A percentile compares a stretch with the other conserved stretches of the same genome.
Evolutionary conservation across 129 eudicot genomes (phyloP).

Genomic region (Logfia minima): DNA sequence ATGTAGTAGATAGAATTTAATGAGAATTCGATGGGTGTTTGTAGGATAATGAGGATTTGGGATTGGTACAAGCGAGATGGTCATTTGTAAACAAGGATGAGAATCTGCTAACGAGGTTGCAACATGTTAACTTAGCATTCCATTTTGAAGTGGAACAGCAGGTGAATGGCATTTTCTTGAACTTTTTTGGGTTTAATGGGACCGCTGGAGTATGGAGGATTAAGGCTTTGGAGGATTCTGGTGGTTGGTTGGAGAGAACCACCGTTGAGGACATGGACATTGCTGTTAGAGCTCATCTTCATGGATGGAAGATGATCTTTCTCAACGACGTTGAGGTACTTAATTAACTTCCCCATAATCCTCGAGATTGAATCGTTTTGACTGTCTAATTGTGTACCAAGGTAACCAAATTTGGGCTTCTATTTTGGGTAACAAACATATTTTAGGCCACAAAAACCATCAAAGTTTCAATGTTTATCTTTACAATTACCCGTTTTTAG

Average conservation of each 20-base stretch:
- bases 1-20: not conserved
- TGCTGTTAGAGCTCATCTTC: conserved; percentile 95
- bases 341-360: not conserved
- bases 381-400: not conserved
- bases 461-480: not conserved
- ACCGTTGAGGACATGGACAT: conserved; percentile 98
- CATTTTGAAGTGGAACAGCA: conserved; percentile 98
- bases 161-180: conserved; percentile 77
- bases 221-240: conserved; percentile 86
- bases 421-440: not conserved
- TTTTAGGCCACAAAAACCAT: not conserved
- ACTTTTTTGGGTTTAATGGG: conserved; percentile 92
- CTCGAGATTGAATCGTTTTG: not conserved
- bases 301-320: conserved; percentile 90
- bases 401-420: not conserved
- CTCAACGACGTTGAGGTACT: conserved; percentile 93
- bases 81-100: conserved; percentile 93
- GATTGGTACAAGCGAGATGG: conserved; percentile 94
- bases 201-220: conserved; percentile 99
- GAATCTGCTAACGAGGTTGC: conserved; percentile 78
- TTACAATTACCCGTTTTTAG: too few species aligned
- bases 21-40: conserved; percentile 7
- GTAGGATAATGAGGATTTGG: conserved; percentile 85
- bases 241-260: conserved; percentile 97
- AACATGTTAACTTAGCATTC: conserved; percentile 79